phyloP scores from a whole-genome alignment of 2,329 filamentous ascomycete species.

The Cladosporium oxysporum region DNA sequence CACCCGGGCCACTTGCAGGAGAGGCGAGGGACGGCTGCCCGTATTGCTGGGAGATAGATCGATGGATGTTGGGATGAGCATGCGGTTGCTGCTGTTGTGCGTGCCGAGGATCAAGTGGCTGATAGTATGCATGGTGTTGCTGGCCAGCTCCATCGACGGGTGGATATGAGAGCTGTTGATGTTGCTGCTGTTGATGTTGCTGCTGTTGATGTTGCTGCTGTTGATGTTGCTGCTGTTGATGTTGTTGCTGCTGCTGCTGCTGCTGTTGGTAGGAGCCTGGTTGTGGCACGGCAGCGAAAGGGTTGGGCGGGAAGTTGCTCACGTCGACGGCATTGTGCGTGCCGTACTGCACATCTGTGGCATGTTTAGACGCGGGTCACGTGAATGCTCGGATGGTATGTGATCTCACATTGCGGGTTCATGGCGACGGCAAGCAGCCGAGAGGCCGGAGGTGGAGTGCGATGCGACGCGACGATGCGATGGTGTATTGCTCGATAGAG shows the following conservation, averaged over 20 bases:
- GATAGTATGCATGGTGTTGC: slow-evolving; percentile 22
- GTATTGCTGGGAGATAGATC: slow-evolving; percentile 8
- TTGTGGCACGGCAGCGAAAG: background rate
- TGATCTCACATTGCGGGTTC: slow-evolving; percentile 7
- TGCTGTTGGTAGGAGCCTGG: slow-evolving; percentile 22
- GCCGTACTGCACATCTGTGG: slow-evolving; percentile 8
- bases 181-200: background rate
- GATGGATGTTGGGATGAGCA: slow-evolving; percentile 11
- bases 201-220: slow-evolving; percentile 22
- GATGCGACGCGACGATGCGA: too few species aligned
- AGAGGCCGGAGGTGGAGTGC: background rate
- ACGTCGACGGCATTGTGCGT: slow-evolving; percentile 11
- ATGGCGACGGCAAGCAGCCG: background rate
- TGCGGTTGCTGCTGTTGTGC: background rate
- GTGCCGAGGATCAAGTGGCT: slow-evolving; percentile 15
- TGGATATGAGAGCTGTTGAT: slow-evolving; percentile 7
- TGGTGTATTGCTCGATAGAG: slow-evolving; percentile 4
- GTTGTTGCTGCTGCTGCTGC: slow-evolving; percentile 21
- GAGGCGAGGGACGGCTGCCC: slow-evolving; percentile 3
- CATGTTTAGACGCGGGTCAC: background rate
- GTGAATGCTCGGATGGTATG: background rate
- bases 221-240: slow-evolving; percentile 22
- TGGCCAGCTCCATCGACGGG: slow-evolving; percentile 8
- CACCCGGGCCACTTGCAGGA: slow-evolving; percentile 30
- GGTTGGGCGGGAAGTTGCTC: slow-evolving; percentile 4